These are phyloP conservation scores for Elsinoe ampelina DNA, from an alignment of 2,329 filamentous ascomycete species.

Conservation along the genomic window DNA sequence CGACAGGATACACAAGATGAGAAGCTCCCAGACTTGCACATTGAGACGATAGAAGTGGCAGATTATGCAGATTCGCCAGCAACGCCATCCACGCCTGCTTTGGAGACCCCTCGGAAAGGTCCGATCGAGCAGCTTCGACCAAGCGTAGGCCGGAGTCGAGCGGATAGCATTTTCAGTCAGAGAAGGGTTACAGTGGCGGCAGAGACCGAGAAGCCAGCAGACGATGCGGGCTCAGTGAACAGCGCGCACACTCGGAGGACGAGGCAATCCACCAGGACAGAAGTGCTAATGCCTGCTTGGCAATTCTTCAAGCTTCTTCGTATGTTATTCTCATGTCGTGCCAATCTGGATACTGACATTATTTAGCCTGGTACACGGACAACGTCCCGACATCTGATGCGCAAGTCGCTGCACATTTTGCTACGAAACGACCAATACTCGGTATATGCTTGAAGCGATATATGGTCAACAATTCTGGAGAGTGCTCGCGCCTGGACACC, in stretches of 20 bases:
- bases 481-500: conserved; percentile 63
- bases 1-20: conserved; percentile 21
- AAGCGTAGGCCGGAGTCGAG: conserved; percentile 31
- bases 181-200: conserved; percentile 27
- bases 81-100: conserved; percentile 15
- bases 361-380: conserved; percentile 73
- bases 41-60: conserved; percentile 28
- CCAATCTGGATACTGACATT: conserved; percentile 14
- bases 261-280: conserved; percentile 46
- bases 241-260: conserved; percentile 26
- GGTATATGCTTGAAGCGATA: conserved; percentile 93
- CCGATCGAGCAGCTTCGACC: conserved; percentile 27
- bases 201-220: conserved; percentile 33
- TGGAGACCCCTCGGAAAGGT: conserved; percentile 18
- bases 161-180: conserved; percentile 43
- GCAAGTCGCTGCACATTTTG: conserved; percentile 83
- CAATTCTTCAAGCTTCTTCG: conserved; percentile 92
- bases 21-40: conserved; percentile 35
- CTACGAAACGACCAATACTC: conserved; percentile 69
- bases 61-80: conserved; percentile 21
- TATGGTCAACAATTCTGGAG: conserved; percentile 59
- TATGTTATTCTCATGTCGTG: conserved; percentile 38
- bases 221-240: conserved; percentile 31
- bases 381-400: conserved; percentile 56
- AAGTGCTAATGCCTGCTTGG: conserved; percentile 93